Conservation (phyloP, 805 yeast genomes). For the Aciculoconidium aculeatum region DNA sequence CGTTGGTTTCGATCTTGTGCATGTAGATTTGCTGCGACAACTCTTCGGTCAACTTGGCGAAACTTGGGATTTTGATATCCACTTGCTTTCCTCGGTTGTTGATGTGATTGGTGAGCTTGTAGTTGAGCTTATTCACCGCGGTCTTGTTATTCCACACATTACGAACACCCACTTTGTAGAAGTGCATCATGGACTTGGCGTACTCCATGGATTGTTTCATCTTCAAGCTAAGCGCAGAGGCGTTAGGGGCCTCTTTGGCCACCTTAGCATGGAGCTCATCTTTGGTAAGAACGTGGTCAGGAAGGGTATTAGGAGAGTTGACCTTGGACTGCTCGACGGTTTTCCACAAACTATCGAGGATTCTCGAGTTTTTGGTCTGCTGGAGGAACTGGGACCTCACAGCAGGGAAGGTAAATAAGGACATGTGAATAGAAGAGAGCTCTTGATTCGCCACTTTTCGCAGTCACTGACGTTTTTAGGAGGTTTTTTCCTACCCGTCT, state of each 20-base stretch:
- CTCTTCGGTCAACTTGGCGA: slow-evolving; percentile 28
- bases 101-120: slow-evolving; percentile 15
- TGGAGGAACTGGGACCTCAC: slow-evolving; percentile 4
- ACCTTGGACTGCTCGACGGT: slow-evolving; percentile 8
- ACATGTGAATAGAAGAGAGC: slow-evolving; percentile 1
- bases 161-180: slow-evolving; percentile 54
- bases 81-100: slow-evolving; percentile 19
- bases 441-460: slow-evolving; percentile 1
- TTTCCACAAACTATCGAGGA: slow-evolving; percentile 14
- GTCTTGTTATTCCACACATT: slow-evolving; percentile 46
- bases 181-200: slow-evolving; percentile 41
- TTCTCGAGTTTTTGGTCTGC: slow-evolving; percentile 11
- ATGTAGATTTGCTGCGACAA: slow-evolving; percentile 32
- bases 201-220: slow-evolving; percentile 37
- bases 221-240: slow-evolving; percentile 13
- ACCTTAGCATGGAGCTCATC: slow-evolving; percentile 21
- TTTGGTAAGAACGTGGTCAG: slow-evolving; percentile 22
- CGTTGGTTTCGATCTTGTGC: slow-evolving; percentile 30
- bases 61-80: slow-evolving; percentile 25
- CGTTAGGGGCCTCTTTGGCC: slow-evolving; percentile 13
- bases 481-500: too few relatives aligned
- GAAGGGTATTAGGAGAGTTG: slow-evolving; percentile 27
- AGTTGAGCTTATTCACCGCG: slow-evolving; percentile 13
- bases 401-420: slow-evolving; percentile 3
- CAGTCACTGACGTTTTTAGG: too few relatives aligned